Percentiles rank a stretch among this genome's conserved stretches.
Evolutionary conservation across 495 filamentous ascomycete species (phyloP).

Genomic region (Podospora australis): DNA sequence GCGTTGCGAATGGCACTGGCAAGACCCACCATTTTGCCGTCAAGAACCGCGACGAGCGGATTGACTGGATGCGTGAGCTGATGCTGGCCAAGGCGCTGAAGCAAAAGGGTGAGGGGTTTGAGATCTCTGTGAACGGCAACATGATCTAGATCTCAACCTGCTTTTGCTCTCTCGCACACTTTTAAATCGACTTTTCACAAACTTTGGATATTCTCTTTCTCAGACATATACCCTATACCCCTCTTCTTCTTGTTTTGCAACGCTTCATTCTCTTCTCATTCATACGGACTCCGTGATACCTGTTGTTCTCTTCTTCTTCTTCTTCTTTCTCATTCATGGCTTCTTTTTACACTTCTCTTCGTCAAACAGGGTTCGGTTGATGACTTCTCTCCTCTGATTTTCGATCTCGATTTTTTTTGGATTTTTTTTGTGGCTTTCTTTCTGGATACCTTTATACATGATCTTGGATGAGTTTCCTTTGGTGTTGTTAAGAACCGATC

Average conservation of each 20-base stretch:
- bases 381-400: slow-evolving; percentile 7
- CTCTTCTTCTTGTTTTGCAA: neutral
- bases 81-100: slow-evolving; percentile 91
- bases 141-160: slow-evolving; percentile 47
- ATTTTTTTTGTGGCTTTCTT: neutral
- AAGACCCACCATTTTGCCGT: slow-evolving; percentile 97
- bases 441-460: no score
- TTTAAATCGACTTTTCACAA: neutral
- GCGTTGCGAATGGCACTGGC: slow-evolving; percentile 50
- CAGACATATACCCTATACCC: neutral
- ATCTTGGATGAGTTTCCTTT: no score
- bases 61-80: slow-evolving; percentile 97
- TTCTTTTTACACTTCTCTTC: slow-evolving; percentile 5
- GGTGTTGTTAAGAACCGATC: no score
- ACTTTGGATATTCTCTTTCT: slow-evolving; percentile 5
- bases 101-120: slow-evolving; percentile 74
- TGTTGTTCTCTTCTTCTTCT: slow-evolving; percentile 1
- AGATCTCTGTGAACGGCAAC: slow-evolving; percentile 75
- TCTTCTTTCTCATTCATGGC: slow-evolving; percentile 3
- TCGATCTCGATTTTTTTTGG: neutral
- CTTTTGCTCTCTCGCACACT: neutral
- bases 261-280: no score
- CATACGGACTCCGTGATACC: no score
- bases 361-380: neutral
- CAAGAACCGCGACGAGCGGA: slow-evolving; percentile 75